These are phyloP conservation scores for Phaeosphaeriaceae sp. DNA, from an alignment of 2,329 filamentous ascomycete species.

Conservation along the genomic window DNA sequence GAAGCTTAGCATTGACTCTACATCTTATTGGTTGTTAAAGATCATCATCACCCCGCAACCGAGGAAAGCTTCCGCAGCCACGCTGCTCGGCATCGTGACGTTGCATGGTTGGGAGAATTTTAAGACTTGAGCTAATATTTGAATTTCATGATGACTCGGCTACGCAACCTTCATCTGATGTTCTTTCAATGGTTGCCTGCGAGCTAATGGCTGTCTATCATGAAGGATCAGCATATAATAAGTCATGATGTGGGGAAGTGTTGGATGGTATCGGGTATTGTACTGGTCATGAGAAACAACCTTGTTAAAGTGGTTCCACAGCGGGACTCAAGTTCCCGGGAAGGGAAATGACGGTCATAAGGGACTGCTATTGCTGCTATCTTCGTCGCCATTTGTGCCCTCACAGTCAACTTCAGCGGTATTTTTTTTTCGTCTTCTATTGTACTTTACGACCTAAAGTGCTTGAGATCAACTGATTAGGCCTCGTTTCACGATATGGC, in stretches of 20 bases:
- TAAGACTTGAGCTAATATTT: background rate
- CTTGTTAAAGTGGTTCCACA: too few relatives aligned
- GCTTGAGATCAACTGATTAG: background rate
- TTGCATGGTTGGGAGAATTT: background rate
- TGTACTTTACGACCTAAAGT: too few relatives aligned
- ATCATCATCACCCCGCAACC: slow-evolving; percentile 13
- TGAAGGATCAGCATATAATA: slow-evolving; percentile 22
- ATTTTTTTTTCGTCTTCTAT: too few relatives aligned
- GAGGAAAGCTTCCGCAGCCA: slow-evolving; percentile 1
- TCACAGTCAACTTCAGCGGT: background rate
- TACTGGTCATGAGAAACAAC: too few relatives aligned
- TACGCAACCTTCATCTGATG: background rate
- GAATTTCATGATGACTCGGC: background rate
- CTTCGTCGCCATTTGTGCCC: too few relatives aligned
- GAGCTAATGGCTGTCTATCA: background rate
- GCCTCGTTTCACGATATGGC: slow-evolving; percentile 19
- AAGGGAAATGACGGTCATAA: background rate
- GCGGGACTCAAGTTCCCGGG: background rate
- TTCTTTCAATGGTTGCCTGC: background rate
- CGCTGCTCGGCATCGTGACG: slow-evolving; percentile 9
- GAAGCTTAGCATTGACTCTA: slow-evolving; percentile 21
- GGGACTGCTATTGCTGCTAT: background rate
- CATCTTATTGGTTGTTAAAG: background rate
- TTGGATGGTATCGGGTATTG: background rate
- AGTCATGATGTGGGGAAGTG: slow-evolving; percentile 17